Percentiles rank a stretch among this genome's conserved stretches.
Evolutionary conservation across 2,329 filamentous ascomycete genomes (phyloP).

Genomic region (Clonostachys solani): DNA sequence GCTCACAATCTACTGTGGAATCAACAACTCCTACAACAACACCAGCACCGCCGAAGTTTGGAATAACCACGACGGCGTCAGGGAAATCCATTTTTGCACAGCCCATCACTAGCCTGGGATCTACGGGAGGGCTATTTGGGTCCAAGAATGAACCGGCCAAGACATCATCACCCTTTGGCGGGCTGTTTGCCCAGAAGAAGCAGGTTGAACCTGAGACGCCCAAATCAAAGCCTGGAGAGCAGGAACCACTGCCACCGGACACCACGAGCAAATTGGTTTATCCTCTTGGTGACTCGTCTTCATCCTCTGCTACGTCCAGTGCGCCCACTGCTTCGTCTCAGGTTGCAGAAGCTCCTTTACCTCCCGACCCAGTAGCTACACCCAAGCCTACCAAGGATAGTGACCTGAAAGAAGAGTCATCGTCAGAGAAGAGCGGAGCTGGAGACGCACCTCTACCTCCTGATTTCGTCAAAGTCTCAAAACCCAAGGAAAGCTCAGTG

Average conservation of each 20-base stretch:
- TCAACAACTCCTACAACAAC: constrained; percentile 48
- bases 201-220: constrained; percentile 15
- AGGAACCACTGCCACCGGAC: constrained; percentile 48
- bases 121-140: constrained; percentile 14
- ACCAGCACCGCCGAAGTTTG: constrained; percentile 43
- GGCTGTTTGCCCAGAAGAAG: constrained; percentile 12
- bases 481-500: neutral
- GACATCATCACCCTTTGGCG: constrained; percentile 4
- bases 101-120: constrained; percentile 1
- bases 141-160: constrained; percentile 10
- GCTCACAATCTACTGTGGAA: constrained; percentile 16
- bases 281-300: constrained; percentile 44
- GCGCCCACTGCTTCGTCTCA: constrained; percentile 5
- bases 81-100: constrained; percentile 15
- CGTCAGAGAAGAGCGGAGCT: constrained; percentile 11
- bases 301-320: constrained; percentile 42
- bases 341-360: neutral
- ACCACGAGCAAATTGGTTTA: constrained; percentile 48
- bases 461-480: constrained; percentile 15
- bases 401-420: neutral
- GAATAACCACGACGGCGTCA: constrained; percentile 25
- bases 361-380: constrained; percentile 2
- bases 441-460: constrained; percentile 23
- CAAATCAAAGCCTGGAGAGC: constrained; percentile 28
- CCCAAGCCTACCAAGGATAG: constrained; percentile 8